These are phyloP conservation scores for Podospora bellae-mahoneyi DNA, from an alignment of 495 filamentous ascomycete genomes.

Conservation along the genomic window DNA sequence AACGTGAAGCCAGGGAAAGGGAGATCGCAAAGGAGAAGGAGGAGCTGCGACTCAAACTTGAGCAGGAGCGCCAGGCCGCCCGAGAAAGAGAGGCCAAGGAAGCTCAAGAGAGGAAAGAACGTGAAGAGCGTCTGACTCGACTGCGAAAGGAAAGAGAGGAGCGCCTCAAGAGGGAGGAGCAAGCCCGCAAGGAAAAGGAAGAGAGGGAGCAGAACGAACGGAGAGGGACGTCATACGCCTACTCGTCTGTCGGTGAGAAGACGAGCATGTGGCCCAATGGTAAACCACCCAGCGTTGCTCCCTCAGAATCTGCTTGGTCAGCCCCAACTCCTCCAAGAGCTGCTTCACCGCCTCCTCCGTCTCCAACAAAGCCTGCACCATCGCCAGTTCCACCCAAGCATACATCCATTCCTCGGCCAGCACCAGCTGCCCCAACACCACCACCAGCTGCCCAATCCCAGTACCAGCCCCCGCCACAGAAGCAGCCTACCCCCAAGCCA, in stretches of 20 bases:
- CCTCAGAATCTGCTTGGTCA: constrained; percentile 18
- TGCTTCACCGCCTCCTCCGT: constrained; percentile 16
- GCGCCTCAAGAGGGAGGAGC: constrained; percentile 15
- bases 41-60: constrained; percentile 12
- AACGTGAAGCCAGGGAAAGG: constrained; percentile 10
- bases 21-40: constrained; percentile 11
- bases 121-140: constrained; percentile 26
- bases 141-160: constrained; percentile 24
- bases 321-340: constrained; percentile 15
- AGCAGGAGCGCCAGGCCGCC: constrained; percentile 17
- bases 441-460: not conserved
- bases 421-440: constrained; percentile 6
- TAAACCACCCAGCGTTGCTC: constrained; percentile 37
- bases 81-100: constrained; percentile 34
- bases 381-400: constrained; percentile 25
- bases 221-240: constrained; percentile 48
- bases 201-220: constrained; percentile 36
- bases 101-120: constrained; percentile 43
- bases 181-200: constrained; percentile 31
- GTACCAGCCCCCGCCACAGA: constrained; percentile 4
- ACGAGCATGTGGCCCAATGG: constrained; percentile 56
- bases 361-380: constrained; percentile 17
- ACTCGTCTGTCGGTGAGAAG: constrained; percentile 54
- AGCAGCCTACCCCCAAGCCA: constrained; percentile 32
- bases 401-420: constrained; percentile 32